Evolutionary conservation across 73 alveolate genomes (phyloP), one percentile per base, ranked within the genome.

Genomic region (Paramecium primaurelia): DNA sequence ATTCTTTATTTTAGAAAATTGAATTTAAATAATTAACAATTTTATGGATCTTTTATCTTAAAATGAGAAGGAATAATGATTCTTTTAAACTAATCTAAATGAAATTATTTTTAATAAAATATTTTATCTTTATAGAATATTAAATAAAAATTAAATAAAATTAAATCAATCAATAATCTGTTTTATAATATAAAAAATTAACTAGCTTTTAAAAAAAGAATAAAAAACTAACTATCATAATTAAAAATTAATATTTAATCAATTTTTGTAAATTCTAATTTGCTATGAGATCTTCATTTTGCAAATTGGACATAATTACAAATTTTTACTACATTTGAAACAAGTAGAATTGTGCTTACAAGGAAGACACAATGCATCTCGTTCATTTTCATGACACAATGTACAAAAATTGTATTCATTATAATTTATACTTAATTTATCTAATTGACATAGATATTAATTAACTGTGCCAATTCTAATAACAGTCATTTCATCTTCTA

Each of bases 291-390:
- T 93, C 32, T 93, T 96, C 28, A 64, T 87, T 71, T 97, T 93
- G 83, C 98, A 96, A 5, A 96, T 92, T 7, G 98, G 98, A 75
- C 98, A 96, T 25, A 45, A 51, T 49, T 84, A 47, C 59, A 95
- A 94, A 49, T 87, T 95, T 86, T 93, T 84, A n/a, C 96, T 91
- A 87, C 98, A 96, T 45, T 93, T 94, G 37, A 96, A 86, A 77
- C 98, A 96, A 42, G 97, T 91, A 26, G 95, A 71, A 68, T 95
- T 95, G 83, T 96, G 98, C 16, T 97, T 96, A 77, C 98, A 96
- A 18, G 98, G 97, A n/a, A 96, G 85, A 71, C 84, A 93, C 28
- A 95, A 95, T n/a, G 96, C 93, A 93, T 96, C 96, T 20, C 94
- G 94, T 34, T 95, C 96, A 10, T 68, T 59, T 60, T 92, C 95